Conservation (phyloP, 768 basidiomycete species). For the Lentinula raphanica region DNA sequence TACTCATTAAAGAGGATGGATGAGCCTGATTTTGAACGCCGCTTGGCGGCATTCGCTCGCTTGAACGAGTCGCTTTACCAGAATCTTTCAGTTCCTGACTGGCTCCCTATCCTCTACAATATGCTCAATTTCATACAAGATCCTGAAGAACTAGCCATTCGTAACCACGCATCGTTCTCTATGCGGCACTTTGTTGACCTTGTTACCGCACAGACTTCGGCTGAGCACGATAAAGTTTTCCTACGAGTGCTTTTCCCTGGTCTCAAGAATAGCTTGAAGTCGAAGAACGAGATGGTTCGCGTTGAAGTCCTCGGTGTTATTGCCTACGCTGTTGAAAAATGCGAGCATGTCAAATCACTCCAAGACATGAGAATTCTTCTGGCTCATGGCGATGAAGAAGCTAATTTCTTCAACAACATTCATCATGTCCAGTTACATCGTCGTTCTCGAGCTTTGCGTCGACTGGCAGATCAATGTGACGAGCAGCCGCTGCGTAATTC, state of each 20-base stretch:
- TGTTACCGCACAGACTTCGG: constrained; percentile 34
- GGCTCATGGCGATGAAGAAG: constrained; percentile 87
- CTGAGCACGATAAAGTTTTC: constrained; percentile 52
- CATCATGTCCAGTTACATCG: constrained; percentile 91
- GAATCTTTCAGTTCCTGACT: constrained; percentile 50
- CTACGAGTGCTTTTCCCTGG: constrained; percentile 66
- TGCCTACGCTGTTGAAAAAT: constrained; percentile 65
- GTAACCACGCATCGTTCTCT: constrained; percentile 72
- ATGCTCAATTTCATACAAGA: constrained; percentile 86
- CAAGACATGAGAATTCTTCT: constrained; percentile 80
- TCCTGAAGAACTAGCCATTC: constrained; percentile 78
- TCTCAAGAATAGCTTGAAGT: constrained; percentile 72
- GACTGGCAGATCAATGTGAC: constrained; percentile 75
- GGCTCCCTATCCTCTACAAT: constrained; percentile 83
- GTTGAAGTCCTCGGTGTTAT: constrained; percentile 78
- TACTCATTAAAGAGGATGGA: constrained; percentile 80
- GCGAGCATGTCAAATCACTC: constrained; percentile 51
- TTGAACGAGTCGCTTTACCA: constrained; percentile 66
- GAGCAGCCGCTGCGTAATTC: constrained; percentile 60
- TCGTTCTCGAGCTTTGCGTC: constrained; percentile 76
- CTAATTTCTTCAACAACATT: constrained; percentile 95
- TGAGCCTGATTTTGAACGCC: constrained; percentile 89
- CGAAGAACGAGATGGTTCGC: constrained; percentile 83
- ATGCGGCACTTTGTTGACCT: constrained; percentile 75
- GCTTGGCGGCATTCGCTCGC: constrained; percentile 66